These are phyloP conservation scores for Cymodocea nodosa DNA, from an alignment of 116 monocot genomes.

Conservation along the genomic window DNA sequence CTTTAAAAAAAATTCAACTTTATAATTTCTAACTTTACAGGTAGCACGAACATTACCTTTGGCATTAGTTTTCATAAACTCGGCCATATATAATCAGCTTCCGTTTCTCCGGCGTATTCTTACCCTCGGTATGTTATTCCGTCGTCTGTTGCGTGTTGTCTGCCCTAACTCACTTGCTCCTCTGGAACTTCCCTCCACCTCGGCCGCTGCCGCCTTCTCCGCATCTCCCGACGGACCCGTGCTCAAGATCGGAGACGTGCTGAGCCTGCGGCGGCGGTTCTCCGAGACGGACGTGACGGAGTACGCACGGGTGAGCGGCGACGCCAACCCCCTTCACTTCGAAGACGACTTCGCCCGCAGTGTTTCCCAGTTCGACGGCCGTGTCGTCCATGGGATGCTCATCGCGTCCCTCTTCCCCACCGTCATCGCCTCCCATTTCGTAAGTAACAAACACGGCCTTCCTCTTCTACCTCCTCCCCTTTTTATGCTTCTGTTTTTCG, in stretches of 20 bases:
- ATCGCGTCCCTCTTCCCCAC: conserved; percentile 79
- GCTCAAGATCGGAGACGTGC: conserved; percentile 41
- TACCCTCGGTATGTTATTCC: no score
- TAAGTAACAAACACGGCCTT: conserved; percentile 13
- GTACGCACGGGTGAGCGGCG: conserved; percentile 52
- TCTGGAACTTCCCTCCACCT: background rate
- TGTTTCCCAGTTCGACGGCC: conserved; percentile 46
- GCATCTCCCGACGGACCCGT: conserved; percentile 8
- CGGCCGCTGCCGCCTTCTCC: conserved; percentile 2
- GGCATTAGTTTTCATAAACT: no score
- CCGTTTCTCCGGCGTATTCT: no score
- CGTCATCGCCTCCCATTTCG: conserved; percentile 66
- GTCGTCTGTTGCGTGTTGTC: no score
- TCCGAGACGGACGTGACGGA: conserved; percentile 32
- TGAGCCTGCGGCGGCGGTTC: conserved; percentile 36
- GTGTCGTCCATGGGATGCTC: conserved; percentile 83
- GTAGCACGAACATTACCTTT: no score
- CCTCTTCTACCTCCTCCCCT: background rate
- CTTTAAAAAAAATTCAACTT: no score
- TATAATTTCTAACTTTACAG: no score
- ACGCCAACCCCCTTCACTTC: conserved; percentile 65
- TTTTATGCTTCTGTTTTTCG: background rate
- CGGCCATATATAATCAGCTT: no score
- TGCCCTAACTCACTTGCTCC: background rate
- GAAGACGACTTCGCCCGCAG: conserved; percentile 32